Evolutionary conservation across 1,284 basidiomycete genomes (phyloP).

Genomic region (Coniferiporia sulphurascens): DNA sequence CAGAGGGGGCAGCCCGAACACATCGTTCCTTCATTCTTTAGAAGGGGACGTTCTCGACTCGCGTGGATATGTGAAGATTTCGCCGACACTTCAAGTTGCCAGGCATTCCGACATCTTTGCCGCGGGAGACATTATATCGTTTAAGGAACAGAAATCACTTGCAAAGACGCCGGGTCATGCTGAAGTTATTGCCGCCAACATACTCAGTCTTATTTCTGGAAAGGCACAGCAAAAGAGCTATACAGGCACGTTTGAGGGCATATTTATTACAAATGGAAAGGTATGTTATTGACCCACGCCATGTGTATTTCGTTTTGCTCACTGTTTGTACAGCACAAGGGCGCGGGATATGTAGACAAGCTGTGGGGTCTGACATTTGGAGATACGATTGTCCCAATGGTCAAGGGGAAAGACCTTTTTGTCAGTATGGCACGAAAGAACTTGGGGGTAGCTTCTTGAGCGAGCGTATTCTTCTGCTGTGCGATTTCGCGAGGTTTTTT

Average conservation of each 20-base stretch:
- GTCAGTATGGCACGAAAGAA: conserved; percentile 14
- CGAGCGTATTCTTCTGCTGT: neutral
- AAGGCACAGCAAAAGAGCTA: conserved; percentile 37
- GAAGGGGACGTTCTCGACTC: conserved; percentile 37
- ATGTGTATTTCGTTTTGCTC: neutral
- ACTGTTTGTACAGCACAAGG: conserved; percentile 12
- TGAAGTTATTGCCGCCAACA: conserved; percentile 40
- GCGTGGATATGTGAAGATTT: conserved; percentile 42
- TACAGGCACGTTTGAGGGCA: conserved; percentile 46
- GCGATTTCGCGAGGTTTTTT: neutral
- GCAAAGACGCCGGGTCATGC: conserved; percentile 44
- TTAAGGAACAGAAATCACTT: conserved; percentile 55
- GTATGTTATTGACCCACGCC: conserved; percentile 28
- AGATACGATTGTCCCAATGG: conserved; percentile 18
- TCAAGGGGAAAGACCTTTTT: conserved; percentile 21
- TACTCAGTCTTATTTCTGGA: conserved; percentile 40
- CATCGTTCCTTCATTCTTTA: conserved; percentile 42
- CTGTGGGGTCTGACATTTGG: conserved; percentile 22
- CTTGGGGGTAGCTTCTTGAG: conserved; percentile 14
- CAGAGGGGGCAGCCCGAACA: conserved; percentile 47
- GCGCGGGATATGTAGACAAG: conserved; percentile 18
- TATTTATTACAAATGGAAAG: conserved; percentile 55
- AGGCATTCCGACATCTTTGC: conserved; percentile 50
- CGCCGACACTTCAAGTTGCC: conserved; percentile 46
- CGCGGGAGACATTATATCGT: conserved; percentile 54